Conservation (phyloP, 2,329 filamentous ascomycete species). For the Rhynchosporium secalis region DNA sequence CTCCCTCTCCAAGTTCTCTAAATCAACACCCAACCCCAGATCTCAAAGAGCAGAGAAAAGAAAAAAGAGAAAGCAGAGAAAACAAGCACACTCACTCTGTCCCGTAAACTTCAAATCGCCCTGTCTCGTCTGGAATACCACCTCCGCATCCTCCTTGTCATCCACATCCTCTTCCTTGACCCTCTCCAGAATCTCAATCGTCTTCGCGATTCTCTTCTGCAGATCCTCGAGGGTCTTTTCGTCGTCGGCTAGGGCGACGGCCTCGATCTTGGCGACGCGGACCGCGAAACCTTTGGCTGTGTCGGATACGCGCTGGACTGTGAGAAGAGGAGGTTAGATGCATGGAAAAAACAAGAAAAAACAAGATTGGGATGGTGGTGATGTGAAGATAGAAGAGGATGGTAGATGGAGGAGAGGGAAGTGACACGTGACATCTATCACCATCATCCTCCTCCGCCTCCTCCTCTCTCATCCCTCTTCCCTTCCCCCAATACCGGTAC, state of each 20-base stretch:
- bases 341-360: too few species aligned
- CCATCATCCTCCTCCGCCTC: too few species aligned
- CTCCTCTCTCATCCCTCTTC: too few species aligned
- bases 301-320: conserved; percentile 46
- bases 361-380: neutral
- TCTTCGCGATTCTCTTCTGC: conserved; percentile 48
- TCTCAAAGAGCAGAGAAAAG: neutral
- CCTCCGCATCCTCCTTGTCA: conserved; percentile 44
- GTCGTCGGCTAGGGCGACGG: conserved; percentile 42
- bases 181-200: conserved; percentile 48
- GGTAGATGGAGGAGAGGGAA: too few species aligned
- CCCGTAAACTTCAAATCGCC: conserved; percentile 45
- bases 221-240: conserved; percentile 52
- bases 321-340: neutral
- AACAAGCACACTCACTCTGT: conserved; percentile 25
- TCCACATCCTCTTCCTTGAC: conserved; percentile 46
- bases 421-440: too few species aligned
- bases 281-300: conserved; percentile 44
- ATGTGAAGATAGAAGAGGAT: neutral
- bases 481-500: too few species aligned
- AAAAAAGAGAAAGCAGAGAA: neutral
- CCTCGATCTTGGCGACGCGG: conserved; percentile 42
- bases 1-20: neutral
- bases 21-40: neutral
- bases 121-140: conserved; percentile 41